phyloP scores from a whole-genome alignment of 169 alveolate species.

The Plasmodium fragile region DNA sequence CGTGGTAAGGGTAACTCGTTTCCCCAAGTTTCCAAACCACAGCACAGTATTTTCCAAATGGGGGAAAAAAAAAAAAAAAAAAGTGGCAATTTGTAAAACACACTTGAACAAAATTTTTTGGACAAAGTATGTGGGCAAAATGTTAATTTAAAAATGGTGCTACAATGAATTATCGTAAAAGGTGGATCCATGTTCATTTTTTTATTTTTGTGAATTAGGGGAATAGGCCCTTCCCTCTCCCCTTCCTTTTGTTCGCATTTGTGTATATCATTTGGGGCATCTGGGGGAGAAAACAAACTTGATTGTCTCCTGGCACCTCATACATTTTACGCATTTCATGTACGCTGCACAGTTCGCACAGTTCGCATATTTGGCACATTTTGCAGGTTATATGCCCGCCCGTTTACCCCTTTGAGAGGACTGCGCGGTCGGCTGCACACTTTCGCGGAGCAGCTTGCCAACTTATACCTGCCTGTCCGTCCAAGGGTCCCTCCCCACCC shows the following conservation, averaged over 20 bases:
- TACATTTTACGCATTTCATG: not conserved
- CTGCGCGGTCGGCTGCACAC: not conserved
- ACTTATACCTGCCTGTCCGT: not conserved
- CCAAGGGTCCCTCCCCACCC: not conserved
- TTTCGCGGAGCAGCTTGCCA: not conserved
- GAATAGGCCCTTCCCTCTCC: not conserved
- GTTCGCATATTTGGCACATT: not conserved
- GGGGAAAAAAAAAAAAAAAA: not conserved
- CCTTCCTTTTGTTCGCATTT: not conserved
- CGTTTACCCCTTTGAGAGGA: not conserved
- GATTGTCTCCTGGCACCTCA: not conserved
- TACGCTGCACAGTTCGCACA: not conserved
- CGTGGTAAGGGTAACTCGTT: not conserved
- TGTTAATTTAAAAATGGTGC: not conserved
- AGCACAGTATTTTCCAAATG: not conserved
- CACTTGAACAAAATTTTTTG: not conserved
- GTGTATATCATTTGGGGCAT: not conserved
- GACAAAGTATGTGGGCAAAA: not conserved
- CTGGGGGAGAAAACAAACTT: not conserved
- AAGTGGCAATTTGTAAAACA: not conserved
- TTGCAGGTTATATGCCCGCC: not conserved
- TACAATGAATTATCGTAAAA: not conserved
- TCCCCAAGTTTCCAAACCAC: not conserved
- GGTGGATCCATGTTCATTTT: not conserved
- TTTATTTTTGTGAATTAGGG: not conserved